These are phyloP conservation scores for Kluyveromyces wickerhamii DNA, from an alignment of 805 yeast species.

Conservation along the genomic window DNA sequence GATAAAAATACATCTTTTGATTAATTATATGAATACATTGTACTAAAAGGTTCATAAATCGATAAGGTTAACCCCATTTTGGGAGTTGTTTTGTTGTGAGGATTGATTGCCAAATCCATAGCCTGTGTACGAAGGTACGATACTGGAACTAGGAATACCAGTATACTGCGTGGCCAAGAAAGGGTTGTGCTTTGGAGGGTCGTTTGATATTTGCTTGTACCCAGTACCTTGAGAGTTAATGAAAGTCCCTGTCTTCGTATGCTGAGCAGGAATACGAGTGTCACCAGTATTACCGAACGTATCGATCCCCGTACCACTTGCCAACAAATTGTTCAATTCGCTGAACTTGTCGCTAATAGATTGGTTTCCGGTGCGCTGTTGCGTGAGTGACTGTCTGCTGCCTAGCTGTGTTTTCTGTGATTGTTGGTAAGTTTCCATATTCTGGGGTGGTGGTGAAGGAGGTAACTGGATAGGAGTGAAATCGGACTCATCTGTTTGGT, in stretches of 20 bases:
- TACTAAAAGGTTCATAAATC: too few species aligned
- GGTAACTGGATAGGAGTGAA: conserved; percentile 5
- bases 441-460: conserved; percentile 11
- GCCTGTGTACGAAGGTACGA: conserved; percentile 84
- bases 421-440: conserved; percentile 3
- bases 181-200: conserved; percentile 34
- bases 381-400: conserved; percentile 39
- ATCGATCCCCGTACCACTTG: conserved; percentile 86
- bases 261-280: conserved; percentile 82
- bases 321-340: conserved; percentile 69
- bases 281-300: conserved; percentile 50
- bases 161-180: conserved; percentile 59
- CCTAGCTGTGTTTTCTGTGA: conserved; percentile 14
- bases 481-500: conserved; percentile 7
- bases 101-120: conserved; percentile 85
- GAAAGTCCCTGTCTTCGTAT: conserved; percentile 72
- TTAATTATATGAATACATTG: too few species aligned
- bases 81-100: not conserved
- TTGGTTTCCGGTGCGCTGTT: conserved; percentile 46
- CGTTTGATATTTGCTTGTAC: conserved; percentile 40
- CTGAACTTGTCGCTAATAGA: conserved; percentile 50
- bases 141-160: conserved; percentile 55
- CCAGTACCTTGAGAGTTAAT: conserved; percentile 89
- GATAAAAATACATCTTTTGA: too few species aligned
- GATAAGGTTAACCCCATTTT: too few species aligned